Conservation (phyloP, 352 stramenopile genomes). For the Pythium plurisporium region DNA sequence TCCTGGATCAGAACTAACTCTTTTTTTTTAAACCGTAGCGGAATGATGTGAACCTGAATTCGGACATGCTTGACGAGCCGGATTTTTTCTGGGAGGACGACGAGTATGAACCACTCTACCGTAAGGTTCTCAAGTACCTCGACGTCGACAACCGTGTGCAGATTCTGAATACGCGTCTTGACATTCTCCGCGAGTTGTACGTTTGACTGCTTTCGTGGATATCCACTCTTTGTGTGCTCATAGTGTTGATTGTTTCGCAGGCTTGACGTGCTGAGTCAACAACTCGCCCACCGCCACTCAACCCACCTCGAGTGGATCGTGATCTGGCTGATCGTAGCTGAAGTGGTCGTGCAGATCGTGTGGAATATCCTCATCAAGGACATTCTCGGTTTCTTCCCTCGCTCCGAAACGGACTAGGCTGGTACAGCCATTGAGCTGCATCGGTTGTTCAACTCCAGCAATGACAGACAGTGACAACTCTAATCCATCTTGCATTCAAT, state of each 20-base stretch:
- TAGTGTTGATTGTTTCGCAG: slow-evolving; percentile 34
- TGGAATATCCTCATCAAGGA: slow-evolving; percentile 86
- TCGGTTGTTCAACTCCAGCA: no score
- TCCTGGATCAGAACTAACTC: no score
- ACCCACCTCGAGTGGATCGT: slow-evolving; percentile 92
- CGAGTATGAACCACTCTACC: slow-evolving; percentile 89
- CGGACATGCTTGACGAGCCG: slow-evolving; percentile 90
- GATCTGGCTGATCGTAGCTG: slow-evolving; percentile 89
- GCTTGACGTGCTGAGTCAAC: slow-evolving; percentile 89
- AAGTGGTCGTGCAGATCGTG: slow-evolving; percentile 80
- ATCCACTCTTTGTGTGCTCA: no score
- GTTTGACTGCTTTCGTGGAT: no score
- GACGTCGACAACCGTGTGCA: slow-evolving; percentile 89
- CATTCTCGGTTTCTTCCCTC: slow-evolving; percentile 74
- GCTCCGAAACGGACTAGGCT: no score
- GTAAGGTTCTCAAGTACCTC: slow-evolving; percentile 88
- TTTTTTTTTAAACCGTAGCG: no score
- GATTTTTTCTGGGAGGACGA: slow-evolving; percentile 93
- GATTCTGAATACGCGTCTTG: slow-evolving; percentile 92
- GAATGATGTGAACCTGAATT: slow-evolving; percentile 91
- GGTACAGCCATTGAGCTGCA: no score
- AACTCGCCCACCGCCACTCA: slow-evolving; percentile 84
- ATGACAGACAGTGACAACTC: no score
- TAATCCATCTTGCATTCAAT: no score
- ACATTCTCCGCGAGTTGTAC: slow-evolving; percentile 89